These are phyloP conservation scores for Skeletonema potamos DNA, from an alignment of 108 stramenopile species.

Conservation along the genomic window DNA sequence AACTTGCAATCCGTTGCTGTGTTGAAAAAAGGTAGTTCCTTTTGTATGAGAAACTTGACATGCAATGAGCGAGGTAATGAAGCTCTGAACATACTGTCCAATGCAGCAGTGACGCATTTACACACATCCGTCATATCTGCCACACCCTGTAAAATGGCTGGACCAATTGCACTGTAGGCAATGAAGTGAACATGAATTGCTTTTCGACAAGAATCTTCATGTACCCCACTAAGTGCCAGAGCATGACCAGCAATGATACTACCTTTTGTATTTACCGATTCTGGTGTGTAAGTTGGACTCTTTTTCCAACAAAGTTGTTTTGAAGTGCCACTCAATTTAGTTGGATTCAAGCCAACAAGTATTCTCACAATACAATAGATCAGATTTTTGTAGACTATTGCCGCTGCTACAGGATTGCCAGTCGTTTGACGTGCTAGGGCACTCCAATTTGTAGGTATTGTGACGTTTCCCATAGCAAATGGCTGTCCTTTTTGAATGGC, in stretches of 20 bases:
- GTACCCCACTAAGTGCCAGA: background rate
- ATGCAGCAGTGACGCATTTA: background rate
- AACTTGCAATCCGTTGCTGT: background rate
- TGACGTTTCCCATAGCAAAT: conserved; percentile 4
- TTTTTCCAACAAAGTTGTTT: background rate
- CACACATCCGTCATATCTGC: conserved; percentile 7
- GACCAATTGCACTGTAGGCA: background rate
- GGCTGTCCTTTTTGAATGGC: conserved; percentile 1
- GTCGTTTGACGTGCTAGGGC: background rate
- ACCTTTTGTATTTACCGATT: background rate
- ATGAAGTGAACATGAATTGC: background rate
- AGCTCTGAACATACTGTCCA: conserved; percentile 17
- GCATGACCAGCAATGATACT: background rate
- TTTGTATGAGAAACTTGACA: conserved; percentile 13
- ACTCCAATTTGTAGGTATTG: conserved; percentile 13
- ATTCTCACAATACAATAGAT: conserved; percentile 7
- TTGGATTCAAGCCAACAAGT: conserved; percentile 10
- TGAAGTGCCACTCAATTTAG: background rate
- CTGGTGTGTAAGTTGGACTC: background rate
- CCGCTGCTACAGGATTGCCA: conserved; percentile 6
- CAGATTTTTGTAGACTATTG: conserved; percentile 10
- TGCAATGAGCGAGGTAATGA: conserved; percentile 4
- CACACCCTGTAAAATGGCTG: conserved; percentile 5
- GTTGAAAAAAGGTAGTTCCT: conserved; percentile 7
- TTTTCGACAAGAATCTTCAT: background rate